phyloP scores from a whole-genome alignment of 83 land plant species.

The Picea mariana region DNA sequence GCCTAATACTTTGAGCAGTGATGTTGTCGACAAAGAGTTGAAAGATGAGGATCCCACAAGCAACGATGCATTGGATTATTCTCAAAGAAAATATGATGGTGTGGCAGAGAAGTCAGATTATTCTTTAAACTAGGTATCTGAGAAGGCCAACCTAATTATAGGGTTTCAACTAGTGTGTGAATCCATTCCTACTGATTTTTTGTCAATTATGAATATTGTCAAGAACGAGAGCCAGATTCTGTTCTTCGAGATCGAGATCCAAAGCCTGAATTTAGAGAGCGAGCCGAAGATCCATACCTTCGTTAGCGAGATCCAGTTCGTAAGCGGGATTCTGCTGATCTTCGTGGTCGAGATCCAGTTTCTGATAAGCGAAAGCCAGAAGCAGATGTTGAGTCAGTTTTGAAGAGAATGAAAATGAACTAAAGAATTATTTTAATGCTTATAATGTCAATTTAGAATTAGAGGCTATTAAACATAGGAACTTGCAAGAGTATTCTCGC shows the following conservation, averaged over 20 bases:
- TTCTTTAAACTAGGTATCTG: conserved; percentile 34
- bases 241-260: too few relatives aligned
- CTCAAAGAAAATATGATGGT: background rate
- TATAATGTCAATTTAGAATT: conserved; percentile 64
- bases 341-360: too few relatives aligned
- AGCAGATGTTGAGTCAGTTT: too few relatives aligned
- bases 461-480: conserved; percentile 57
- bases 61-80: background rate
- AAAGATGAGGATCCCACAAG: background rate
- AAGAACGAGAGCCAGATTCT: too few relatives aligned
- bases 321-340: too few relatives aligned
- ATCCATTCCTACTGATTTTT: conserved; percentile 74
- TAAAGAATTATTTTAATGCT: conserved; percentile 70
- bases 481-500: conserved; percentile 32
- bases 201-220: too few relatives aligned
- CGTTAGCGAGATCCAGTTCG: too few relatives aligned
- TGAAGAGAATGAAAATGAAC: conserved; percentile 75
- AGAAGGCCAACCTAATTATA: conserved; percentile 55
- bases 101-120: background rate
- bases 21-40: background rate
- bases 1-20: background rate
- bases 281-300: too few relatives aligned
- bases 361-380: too few relatives aligned
- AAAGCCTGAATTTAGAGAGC: too few relatives aligned
- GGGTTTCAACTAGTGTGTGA: conserved; percentile 59